A percentile compares a stretch with the other conserved stretches of the same genome.
These are phyloP conservation scores for Malus orientalis DNA, from an alignment of 306 rosid species.

Conservation along the genomic window DNA sequence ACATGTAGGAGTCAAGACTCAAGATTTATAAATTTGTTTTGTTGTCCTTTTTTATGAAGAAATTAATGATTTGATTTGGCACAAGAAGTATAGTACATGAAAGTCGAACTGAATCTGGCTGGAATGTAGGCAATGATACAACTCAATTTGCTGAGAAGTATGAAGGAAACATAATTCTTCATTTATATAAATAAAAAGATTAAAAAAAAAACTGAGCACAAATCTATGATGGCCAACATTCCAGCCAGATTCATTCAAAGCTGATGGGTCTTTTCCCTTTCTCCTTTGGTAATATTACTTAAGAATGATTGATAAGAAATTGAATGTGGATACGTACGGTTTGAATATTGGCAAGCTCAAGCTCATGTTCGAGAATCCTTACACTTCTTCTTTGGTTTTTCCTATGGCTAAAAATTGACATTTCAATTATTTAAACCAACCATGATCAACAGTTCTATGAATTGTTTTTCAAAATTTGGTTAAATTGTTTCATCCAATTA, in stretches of 20 bases:
- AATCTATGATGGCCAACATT: not conserved
- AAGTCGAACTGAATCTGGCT: not conserved
- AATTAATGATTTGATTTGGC: not conserved
- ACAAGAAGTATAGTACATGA: not conserved
- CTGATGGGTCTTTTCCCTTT: not conserved
- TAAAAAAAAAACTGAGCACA: not conserved
- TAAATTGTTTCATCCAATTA: too few species aligned
- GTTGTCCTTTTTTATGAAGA: not conserved
- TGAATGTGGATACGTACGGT: not conserved
- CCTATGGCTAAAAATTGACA: not conserved
- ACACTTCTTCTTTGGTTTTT: not conserved
- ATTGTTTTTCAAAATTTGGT: not conserved
- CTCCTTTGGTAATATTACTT: not conserved
- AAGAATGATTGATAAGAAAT: not conserved
- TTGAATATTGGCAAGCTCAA: not conserved
- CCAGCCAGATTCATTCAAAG: not conserved
- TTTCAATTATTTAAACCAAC: not conserved
- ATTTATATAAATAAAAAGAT: too few species aligned
- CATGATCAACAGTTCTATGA: not conserved
- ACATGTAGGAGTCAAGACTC: not conserved
- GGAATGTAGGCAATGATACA: not conserved
- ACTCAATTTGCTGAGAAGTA: not conserved
- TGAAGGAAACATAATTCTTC: not conserved
- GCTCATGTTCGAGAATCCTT: not conserved
- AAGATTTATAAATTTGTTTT: not conserved